Evolutionary conservation across 306 rosid genomes (phyloP).

Genomic region (Prunus dulcis): DNA sequence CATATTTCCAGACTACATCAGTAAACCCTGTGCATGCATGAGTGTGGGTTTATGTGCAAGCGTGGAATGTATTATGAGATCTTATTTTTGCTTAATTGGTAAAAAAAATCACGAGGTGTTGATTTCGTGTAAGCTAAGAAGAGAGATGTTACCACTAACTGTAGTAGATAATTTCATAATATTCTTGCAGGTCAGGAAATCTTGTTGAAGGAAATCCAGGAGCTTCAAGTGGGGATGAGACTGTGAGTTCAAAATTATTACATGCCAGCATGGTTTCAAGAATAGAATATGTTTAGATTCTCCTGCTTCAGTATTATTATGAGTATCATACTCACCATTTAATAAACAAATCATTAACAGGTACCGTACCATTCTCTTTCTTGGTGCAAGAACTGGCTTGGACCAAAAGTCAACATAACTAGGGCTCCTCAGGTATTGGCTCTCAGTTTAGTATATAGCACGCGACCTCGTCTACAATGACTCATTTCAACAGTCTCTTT

Average conservation of each 20-base stretch:
- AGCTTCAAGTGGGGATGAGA: slow-evolving; percentile 84
- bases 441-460: slow-evolving; percentile 4
- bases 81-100: background rate
- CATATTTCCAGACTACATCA: background rate
- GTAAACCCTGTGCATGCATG: background rate
- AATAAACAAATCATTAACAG: slow-evolving; percentile 36
- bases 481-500: background rate
- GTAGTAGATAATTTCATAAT: slow-evolving; percentile 3
- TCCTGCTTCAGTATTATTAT: slow-evolving; percentile 4
- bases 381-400: slow-evolving; percentile 96
- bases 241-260: slow-evolving; percentile 53
- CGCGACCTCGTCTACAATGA: background rate
- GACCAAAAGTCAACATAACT: slow-evolving; percentile 91
- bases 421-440: slow-evolving; percentile 88
- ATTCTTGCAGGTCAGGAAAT: slow-evolving; percentile 78
- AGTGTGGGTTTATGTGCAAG: no score
- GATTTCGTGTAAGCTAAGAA: background rate
- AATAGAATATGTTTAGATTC: background rate
- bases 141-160: background rate
- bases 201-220: slow-evolving; percentile 84
- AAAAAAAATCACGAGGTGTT: background rate
- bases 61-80: background rate
- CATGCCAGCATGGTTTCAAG: slow-evolving; percentile 17
- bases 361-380: slow-evolving; percentile 95
- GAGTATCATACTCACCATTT: slow-evolving; percentile 20